phyloP scores from a whole-genome alignment of 2,329 filamentous ascomycete genomes.

The Lasiodiplodia sp. region DNA sequence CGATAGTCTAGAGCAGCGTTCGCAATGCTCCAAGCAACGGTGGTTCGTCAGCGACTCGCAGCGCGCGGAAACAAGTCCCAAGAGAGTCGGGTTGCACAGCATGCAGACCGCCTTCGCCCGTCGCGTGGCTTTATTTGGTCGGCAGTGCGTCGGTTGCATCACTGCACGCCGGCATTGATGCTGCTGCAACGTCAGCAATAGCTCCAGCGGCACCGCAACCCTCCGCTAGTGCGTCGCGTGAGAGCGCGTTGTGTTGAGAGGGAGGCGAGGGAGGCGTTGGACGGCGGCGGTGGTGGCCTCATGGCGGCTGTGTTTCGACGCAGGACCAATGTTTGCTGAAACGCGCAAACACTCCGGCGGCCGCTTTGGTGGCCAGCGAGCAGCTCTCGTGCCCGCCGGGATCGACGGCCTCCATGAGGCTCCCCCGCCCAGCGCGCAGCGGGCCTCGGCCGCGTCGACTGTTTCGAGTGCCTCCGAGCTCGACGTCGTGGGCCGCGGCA shows the following conservation, averaged over 20 bases:
- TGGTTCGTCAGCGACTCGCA: constrained; percentile 21
- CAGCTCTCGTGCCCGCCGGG: neutral
- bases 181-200: constrained; percentile 21
- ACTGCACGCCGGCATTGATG: constrained; percentile 10
- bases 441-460: constrained; percentile 26
- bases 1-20: constrained; percentile 22
- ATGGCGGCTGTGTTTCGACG: constrained; percentile 15
- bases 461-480: constrained; percentile 20
- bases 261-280: neutral
- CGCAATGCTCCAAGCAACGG: constrained; percentile 10
- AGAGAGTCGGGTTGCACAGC: constrained; percentile 18
- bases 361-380: constrained; percentile 13
- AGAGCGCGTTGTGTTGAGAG: neutral
- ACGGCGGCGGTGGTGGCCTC: neutral
- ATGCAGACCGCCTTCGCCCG: neutral
- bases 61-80: constrained; percentile 13
- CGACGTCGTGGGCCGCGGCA: constrained; percentile 16
- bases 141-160: constrained; percentile 5
- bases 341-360: constrained; percentile 20
- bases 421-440: constrained; percentile 20
- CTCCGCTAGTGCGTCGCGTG: constrained; percentile 6
- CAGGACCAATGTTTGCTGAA: constrained; percentile 13
- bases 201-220: no score
- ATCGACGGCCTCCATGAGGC: constrained; percentile 19
- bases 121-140: constrained; percentile 25